Evolutionary conservation across 352 stramenopile species (phyloP).

Genomic region (Globisporangium echinulatum): DNA sequence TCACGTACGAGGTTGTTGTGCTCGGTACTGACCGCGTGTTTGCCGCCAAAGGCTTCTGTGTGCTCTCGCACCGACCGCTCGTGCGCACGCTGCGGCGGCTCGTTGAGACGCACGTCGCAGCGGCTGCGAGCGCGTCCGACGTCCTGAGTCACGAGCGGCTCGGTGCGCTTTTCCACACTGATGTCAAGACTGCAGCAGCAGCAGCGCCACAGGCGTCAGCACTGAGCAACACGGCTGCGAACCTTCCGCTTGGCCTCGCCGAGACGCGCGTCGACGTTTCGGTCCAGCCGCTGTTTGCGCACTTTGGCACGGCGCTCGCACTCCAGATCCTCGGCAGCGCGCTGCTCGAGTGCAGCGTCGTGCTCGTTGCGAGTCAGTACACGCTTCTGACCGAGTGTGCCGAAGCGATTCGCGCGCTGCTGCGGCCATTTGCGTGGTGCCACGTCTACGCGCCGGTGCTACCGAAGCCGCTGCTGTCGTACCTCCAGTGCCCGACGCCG

Average conservation of each 20-base stretch:
- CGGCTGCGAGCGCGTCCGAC: slow-evolving; percentile 23
- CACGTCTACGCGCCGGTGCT: slow-evolving; percentile 87
- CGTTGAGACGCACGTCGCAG: slow-evolving; percentile 48
- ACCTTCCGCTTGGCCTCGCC: slow-evolving; percentile 27
- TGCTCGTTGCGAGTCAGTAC: slow-evolving; percentile 81
- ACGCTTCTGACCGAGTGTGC: slow-evolving; percentile 76
- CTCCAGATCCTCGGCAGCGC: slow-evolving; percentile 77
- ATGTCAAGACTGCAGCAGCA: slow-evolving; percentile 5
- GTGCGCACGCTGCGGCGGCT: slow-evolving; percentile 50
- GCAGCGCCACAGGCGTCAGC: slow-evolving; percentile 6
- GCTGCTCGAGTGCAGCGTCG: slow-evolving; percentile 82
- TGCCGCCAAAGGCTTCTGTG: slow-evolving; percentile 59
- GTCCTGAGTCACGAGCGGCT: slow-evolving; percentile 46
- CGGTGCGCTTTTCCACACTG: slow-evolving; percentile 26
- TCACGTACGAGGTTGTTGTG: slow-evolving; percentile 59
- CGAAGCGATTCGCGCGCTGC: slow-evolving; percentile 77
- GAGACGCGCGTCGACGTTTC: slow-evolving; percentile 62
- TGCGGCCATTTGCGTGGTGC: slow-evolving; percentile 86
- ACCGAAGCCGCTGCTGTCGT: slow-evolving; percentile 77
- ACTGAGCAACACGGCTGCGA: slow-evolving; percentile 22
- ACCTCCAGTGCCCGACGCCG: slow-evolving; percentile 86
- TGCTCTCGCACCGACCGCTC: slow-evolving; percentile 57
- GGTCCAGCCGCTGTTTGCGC: slow-evolving; percentile 56
- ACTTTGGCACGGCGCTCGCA: slow-evolving; percentile 57
- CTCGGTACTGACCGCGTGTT: slow-evolving; percentile 43